phyloP scores from a whole-genome alignment of 331 rosid genomes.

The Prunus yedoensis region DNA sequence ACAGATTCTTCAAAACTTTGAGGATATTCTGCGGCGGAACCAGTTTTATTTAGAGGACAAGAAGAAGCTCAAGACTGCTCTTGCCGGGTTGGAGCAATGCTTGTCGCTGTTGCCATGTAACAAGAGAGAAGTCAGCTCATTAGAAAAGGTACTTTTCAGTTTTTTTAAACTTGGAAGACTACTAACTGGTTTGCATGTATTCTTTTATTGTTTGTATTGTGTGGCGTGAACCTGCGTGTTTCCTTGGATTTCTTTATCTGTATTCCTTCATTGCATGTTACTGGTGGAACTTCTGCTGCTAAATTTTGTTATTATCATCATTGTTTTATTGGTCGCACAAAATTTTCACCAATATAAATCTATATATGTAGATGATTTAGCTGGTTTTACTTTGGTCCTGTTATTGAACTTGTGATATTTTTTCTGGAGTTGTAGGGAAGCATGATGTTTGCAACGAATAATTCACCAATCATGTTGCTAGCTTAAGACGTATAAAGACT shows the following conservation, averaged over 20 bases:
- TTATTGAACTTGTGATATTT: background rate
- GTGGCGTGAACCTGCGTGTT: background rate
- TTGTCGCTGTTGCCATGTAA: constrained; percentile 78
- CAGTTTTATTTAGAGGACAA: constrained; percentile 65
- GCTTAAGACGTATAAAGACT: background rate
- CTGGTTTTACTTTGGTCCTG: background rate
- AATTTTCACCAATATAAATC: background rate
- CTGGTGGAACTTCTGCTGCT: background rate
- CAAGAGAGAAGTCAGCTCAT: constrained; percentile 47
- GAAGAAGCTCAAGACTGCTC: constrained; percentile 65
- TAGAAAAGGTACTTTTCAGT: constrained; percentile 49
- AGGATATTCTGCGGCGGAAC: constrained; percentile 66
- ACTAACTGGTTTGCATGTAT: background rate
- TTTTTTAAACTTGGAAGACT: constrained; percentile 13
- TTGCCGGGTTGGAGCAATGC: constrained; percentile 74
- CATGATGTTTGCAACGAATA: background rate
- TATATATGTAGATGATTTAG: background rate
- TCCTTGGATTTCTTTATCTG: constrained; percentile 23
- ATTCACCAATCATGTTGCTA: background rate
- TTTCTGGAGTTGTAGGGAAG: background rate
- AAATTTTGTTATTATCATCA: background rate
- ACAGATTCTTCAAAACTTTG: constrained; percentile 85
- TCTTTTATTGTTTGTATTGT: constrained; percentile 16
- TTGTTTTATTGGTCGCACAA: background rate
- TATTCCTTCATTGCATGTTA: background rate